Conservation (phyloP, 2,329 filamentous ascomycete genomes). For the Colletotrichum sp. region DNA sequence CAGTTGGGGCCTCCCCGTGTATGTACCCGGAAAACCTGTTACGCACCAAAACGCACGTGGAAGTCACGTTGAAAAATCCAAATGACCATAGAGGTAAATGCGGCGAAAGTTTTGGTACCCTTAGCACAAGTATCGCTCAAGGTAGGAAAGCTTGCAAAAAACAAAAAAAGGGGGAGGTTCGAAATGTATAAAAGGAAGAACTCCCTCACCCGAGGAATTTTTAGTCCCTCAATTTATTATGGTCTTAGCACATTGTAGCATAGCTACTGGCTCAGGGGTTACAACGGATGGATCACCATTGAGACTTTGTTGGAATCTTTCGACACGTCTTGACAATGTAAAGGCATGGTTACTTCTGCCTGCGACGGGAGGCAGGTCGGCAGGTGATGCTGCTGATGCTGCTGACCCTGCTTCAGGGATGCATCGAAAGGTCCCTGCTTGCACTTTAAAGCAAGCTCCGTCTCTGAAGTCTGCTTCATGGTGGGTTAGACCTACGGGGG, state of each 20-base stretch:
- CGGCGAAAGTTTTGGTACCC: not conserved
- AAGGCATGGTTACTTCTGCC: not conserved
- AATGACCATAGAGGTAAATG: not conserved
- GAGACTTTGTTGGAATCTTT: not conserved
- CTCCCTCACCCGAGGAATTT: not conserved
- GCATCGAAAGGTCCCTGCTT: not conserved
- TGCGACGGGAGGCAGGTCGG: not conserved
- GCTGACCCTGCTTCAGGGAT: not conserved
- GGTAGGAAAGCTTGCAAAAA: not conserved
- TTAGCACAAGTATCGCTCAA: not conserved
- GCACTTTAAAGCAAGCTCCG: not conserved
- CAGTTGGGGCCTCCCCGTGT: not conserved
- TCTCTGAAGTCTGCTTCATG: not conserved
- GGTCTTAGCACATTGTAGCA: not conserved
- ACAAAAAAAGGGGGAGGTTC: not conserved
- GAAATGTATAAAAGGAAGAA: not conserved
- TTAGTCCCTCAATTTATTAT: not conserved
- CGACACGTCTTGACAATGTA: not conserved
- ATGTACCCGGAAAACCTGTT: not conserved
- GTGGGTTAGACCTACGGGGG: not conserved
- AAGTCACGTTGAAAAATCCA: not conserved
- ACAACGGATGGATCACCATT: not conserved
- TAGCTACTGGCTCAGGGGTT: not conserved
- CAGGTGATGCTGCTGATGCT: not conserved
- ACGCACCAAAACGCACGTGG: not conserved